Evolutionary conservation across 768 basidiomycete species (phyloP).

Genomic region (Rossbeevera mucosa): DNA sequence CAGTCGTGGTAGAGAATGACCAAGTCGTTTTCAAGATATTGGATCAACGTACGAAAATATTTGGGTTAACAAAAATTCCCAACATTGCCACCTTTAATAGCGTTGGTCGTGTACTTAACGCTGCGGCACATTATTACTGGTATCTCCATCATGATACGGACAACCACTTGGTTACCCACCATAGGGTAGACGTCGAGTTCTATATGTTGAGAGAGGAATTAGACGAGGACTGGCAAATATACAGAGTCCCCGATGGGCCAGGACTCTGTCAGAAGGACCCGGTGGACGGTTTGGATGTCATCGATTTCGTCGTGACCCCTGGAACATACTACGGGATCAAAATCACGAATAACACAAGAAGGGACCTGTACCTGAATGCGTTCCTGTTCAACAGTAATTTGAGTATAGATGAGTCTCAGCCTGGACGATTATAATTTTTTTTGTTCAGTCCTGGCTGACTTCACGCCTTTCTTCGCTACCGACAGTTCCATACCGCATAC

Average conservation of each 20-base stretch:
- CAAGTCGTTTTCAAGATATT: neutral
- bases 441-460: neutral
- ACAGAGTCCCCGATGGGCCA: neutral
- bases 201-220: neutral
- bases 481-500: slow-evolving; percentile 12
- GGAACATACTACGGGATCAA: slow-evolving; percentile 31
- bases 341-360: slow-evolving; percentile 31
- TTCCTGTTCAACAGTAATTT: slow-evolving; percentile 42
- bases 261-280: slow-evolving; percentile 3
- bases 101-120: slow-evolving; percentile 1
- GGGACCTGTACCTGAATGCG: slow-evolving; percentile 36
- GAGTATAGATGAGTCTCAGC: slow-evolving; percentile 27
- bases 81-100: neutral
- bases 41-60: neutral
- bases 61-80: slow-evolving; percentile 2
- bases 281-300: neutral
- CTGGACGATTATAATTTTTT: neutral
- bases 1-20: neutral
- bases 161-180: neutral
- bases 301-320: slow-evolving; percentile 24
- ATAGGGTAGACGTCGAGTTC: slow-evolving; percentile 12
- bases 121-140: slow-evolving; percentile 22
- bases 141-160: slow-evolving; percentile 16
- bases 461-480: neutral
- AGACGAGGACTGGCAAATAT: neutral